Conservation (phyloP, 225 moss, liverwort and hornwort genomes). For the Pseudisothecium myosuroides region DNA sequence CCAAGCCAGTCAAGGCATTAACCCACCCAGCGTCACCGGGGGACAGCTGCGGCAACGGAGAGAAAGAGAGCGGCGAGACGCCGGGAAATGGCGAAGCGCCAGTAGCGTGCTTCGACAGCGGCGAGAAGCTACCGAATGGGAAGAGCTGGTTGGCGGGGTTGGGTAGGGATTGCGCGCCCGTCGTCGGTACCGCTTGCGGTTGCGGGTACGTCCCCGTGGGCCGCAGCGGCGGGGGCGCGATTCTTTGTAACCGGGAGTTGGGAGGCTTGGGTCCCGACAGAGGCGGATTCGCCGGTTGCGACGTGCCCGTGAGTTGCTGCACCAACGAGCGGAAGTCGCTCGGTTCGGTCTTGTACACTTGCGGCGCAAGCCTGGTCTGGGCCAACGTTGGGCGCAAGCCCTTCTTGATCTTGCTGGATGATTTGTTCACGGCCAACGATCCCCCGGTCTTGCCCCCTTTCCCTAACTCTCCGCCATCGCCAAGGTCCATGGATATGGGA, state of each 20-base stretch:
- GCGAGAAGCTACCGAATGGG: conserved; percentile 52
- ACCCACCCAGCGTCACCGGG: conserved; percentile 82
- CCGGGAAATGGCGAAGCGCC: conserved; percentile 36
- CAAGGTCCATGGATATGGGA: conserved; percentile 33
- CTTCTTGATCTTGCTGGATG: conserved; percentile 74
- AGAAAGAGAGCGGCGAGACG: conserved; percentile 75
- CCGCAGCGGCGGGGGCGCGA: conserved; percentile 83
- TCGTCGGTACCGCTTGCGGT: conserved; percentile 7
- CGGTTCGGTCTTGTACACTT: conserved; percentile 85
- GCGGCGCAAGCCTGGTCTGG: conserved; percentile 66
- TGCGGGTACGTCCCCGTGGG: conserved; percentile 46
- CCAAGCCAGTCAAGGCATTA: conserved; percentile 54
- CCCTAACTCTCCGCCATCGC: conserved; percentile 29
- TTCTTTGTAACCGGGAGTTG: conserved; percentile 67
- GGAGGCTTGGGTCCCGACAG: conserved; percentile 41
- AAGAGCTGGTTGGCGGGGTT: conserved; percentile 28
- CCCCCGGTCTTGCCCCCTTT: conserved; percentile 31
- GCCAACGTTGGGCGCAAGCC: conserved; percentile 63
- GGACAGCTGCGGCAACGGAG: conserved; percentile 71
- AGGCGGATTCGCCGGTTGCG: conserved; percentile 23
- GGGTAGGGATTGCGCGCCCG: not conserved
- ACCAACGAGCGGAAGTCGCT: conserved; percentile 76
- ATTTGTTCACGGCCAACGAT: conserved; percentile 71
- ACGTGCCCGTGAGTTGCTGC: conserved; percentile 84
- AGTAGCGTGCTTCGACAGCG: conserved; percentile 36